A percentile compares a stretch with the other conserved stretches of the same genome.
These are phyloP conservation scores for Thermoascus crustaceus DNA, from an alignment of 2,329 filamentous ascomycete genomes.

Conservation along the genomic window DNA sequence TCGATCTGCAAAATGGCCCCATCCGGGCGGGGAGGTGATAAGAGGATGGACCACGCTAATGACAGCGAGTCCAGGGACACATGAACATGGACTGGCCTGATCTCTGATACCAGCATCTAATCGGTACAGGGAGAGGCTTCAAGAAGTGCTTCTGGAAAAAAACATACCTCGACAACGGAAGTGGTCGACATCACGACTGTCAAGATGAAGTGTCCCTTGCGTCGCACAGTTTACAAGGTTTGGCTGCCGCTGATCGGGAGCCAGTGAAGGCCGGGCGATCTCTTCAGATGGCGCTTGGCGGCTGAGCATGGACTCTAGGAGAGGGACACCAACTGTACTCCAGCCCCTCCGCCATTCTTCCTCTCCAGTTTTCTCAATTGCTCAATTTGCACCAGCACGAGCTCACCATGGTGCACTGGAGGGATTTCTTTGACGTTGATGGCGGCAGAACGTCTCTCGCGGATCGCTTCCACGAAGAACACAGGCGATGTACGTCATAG, in stretches of 20 bases:
- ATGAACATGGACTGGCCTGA: too few species aligned
- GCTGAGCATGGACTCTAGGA: not conserved
- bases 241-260: not conserved
- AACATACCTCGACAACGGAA: too few species aligned
- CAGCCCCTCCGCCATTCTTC: not conserved
- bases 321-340: not conserved
- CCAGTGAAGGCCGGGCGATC: not conserved
- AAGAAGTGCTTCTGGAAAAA: too few species aligned
- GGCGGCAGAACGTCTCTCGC: slow-evolving; percentile 19
- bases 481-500: slow-evolving; percentile 33
- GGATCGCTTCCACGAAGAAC: slow-evolving; percentile 29
- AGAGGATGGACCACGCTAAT: too few species aligned
- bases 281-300: not conserved
- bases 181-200: too few species aligned
- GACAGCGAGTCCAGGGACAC: too few species aligned
- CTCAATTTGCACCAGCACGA: slow-evolving; percentile 15
- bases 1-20: too few species aligned
- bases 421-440: slow-evolving; percentile 23
- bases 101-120: too few species aligned
- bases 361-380: slow-evolving; percentile 5
- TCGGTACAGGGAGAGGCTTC: too few species aligned
- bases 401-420: slow-evolving; percentile 32
- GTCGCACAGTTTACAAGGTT: too few species aligned
- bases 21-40: too few species aligned
- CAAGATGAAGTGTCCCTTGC: too few species aligned